Conservation (phyloP, 768 basidiomycete genomes). For the Pleurotus platypus region DNA sequence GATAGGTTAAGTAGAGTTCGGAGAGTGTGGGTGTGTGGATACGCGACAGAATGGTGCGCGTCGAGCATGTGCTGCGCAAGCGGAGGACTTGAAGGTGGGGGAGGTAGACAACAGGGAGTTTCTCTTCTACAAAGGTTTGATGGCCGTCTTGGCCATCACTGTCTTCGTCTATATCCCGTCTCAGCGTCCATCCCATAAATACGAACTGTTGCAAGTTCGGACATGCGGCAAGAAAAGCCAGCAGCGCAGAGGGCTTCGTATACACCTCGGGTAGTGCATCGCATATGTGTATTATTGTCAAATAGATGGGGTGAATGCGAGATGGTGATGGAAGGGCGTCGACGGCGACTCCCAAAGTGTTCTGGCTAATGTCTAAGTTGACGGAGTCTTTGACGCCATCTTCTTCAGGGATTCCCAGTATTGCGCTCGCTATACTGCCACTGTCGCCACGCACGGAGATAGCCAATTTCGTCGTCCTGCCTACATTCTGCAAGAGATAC, state of each 20-base stretch:
- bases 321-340: constrained; percentile 44
- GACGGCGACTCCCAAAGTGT: constrained; percentile 26
- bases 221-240: constrained; percentile 59
- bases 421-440: too few species aligned
- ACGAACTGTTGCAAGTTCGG: constrained; percentile 59
- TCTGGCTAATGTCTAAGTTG: constrained; percentile 37
- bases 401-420: constrained; percentile 24
- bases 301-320: constrained; percentile 44
- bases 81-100: constrained; percentile 56
- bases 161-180: too few species aligned
- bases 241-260: constrained; percentile 45
- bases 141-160: constrained; percentile 26
- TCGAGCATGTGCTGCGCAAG: constrained; percentile 55
- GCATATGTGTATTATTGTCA: constrained; percentile 54
- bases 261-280: constrained; percentile 40
- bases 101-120: constrained; percentile 45
- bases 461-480: background rate
- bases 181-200: constrained; percentile 48
- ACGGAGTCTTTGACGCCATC: constrained; percentile 28
- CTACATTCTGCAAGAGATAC: constrained; percentile 15
- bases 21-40: constrained; percentile 58
- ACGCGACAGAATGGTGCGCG: constrained; percentile 62
- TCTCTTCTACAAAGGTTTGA: constrained; percentile 14
- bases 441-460: background rate
- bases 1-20: constrained; percentile 59